Evolutionary conservation across 1,139 yeast species (phyloP).

Genomic region (Casaregolazyma suthepensis): DNA sequence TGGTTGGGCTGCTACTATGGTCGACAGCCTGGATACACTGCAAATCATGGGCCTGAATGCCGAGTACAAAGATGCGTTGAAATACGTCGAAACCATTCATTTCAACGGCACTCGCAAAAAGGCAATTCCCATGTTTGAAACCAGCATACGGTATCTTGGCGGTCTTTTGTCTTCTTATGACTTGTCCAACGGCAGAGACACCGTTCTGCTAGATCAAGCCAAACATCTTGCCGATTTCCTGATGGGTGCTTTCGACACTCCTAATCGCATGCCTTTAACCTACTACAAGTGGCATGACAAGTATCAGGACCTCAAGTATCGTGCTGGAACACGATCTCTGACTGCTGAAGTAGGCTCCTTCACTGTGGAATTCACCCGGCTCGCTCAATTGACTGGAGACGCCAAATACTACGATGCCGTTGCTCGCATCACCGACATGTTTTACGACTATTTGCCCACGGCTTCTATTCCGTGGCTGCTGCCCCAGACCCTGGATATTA

Average conservation of each 20-base stretch:
- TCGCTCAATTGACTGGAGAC: constrained; percentile 63
- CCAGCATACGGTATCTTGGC: constrained; percentile 65
- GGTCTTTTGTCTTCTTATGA: constrained; percentile 69
- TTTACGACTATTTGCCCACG: constrained; percentile 33
- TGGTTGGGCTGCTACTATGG: constrained; percentile 49
- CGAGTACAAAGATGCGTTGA: constrained; percentile 49
- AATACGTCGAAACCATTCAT: constrained; percentile 48
- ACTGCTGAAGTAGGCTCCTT: constrained; percentile 66
- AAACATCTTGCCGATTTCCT: constrained; percentile 60
- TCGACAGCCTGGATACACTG: constrained; percentile 67
- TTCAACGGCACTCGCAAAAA: constrained; percentile 40
- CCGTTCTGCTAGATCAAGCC: constrained; percentile 49
- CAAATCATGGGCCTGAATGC: constrained; percentile 52
- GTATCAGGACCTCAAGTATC: constrained; percentile 25
- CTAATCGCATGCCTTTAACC: constrained; percentile 62
- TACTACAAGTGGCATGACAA: constrained; percentile 52
- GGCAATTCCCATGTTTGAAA: constrained; percentile 62
- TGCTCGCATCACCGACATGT: constrained; percentile 38
- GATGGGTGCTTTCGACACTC: constrained; percentile 63
- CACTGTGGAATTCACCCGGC: constrained; percentile 61
- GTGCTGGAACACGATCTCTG: constrained; percentile 37
- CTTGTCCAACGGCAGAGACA: constrained; percentile 46
- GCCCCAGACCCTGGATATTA: constrained; percentile 42
- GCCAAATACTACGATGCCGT: constrained; percentile 42
- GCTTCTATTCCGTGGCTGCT: constrained; percentile 37